Conservation (phyloP, 441 rosid species). For the Jatropha multifida region DNA sequence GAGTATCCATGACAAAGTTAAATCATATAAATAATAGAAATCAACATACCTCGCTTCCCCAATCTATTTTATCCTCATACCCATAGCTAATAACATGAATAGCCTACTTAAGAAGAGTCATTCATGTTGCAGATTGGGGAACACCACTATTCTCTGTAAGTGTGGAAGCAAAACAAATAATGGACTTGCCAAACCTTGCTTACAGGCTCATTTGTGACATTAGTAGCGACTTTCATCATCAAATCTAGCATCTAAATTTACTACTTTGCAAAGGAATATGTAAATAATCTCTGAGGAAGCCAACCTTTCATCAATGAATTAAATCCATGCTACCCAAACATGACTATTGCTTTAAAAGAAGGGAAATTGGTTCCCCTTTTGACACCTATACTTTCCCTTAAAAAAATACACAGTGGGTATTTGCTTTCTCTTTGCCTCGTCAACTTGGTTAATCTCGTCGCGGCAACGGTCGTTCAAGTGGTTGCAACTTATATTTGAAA, state of each 20-base stretch:
- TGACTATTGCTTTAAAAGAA: not conserved
- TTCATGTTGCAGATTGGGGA: conserved; percentile 90
- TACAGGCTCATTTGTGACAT: conserved; percentile 99
- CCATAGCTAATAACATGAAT: conserved; percentile 99
- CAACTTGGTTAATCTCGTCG: too few species aligned
- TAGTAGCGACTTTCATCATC: conserved; percentile 94
- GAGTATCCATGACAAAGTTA: too few species aligned
- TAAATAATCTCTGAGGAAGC: too few species aligned
- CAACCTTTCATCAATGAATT: too few species aligned
- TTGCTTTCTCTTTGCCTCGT: too few species aligned
- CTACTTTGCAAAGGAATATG: conserved; percentile 20
- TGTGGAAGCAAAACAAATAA: conserved; percentile 96
- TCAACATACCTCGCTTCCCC: conserved; percentile 83
- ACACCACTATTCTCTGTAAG: conserved; percentile 98
- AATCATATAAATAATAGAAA: too few species aligned
- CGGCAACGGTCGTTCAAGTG: too few species aligned
- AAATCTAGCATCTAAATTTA: conserved; percentile 79
- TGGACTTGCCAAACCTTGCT: conserved; percentile 91
- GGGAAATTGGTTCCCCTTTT: too few species aligned
- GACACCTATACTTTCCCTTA: too few species aligned
- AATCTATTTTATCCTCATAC: conserved; percentile 93
- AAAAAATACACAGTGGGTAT: too few species aligned
- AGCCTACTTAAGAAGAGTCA: conserved; percentile 94
- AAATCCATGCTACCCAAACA: too few species aligned
- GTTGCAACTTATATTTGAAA: too few species aligned